Conservation (phyloP, 805 yeast species). For the Candida adriatica region DNA sequence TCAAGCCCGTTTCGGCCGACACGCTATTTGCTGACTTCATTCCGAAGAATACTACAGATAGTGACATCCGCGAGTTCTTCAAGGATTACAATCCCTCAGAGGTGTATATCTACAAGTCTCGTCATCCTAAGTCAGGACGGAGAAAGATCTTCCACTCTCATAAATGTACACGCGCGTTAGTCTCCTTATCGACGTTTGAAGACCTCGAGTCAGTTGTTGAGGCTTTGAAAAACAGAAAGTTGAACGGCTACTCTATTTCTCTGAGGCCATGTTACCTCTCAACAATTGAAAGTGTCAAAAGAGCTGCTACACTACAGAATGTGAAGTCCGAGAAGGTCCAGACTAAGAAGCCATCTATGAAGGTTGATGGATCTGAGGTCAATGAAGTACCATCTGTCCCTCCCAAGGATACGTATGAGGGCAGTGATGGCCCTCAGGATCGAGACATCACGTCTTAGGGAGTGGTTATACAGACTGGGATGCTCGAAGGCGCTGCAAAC, state of each 20-base stretch:
- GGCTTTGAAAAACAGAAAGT: conserved; percentile 29
- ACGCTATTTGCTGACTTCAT: conserved; percentile 40
- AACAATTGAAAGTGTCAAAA: conserved; percentile 38
- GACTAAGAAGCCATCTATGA: too few species aligned
- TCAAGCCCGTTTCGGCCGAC: conserved; percentile 29
- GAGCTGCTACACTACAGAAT: conserved; percentile 26
- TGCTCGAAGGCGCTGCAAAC: too few species aligned
- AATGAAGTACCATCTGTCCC: too few species aligned
- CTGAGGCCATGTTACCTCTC: conserved; percentile 35
- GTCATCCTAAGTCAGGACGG: conserved; percentile 19
- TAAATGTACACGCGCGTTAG: conserved; percentile 43
- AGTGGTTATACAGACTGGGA: too few species aligned
- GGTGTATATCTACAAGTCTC: conserved; percentile 39
- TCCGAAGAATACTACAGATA: conserved; percentile 34
- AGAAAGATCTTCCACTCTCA: conserved; percentile 27
- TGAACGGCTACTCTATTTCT: conserved; percentile 30
- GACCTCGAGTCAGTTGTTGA: conserved; percentile 41
- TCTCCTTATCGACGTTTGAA: conserved; percentile 36
- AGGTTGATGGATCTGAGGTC: too few species aligned
- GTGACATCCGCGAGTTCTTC: conserved; percentile 38
- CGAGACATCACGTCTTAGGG: too few species aligned
- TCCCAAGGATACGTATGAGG: too few species aligned
- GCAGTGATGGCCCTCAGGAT: too few species aligned
- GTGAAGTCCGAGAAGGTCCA: conserved; percentile 8
- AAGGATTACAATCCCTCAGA: conserved; percentile 38